Conservation (phyloP, 129 eudicot species). For the Chrysanthemum makinoi region DNA sequence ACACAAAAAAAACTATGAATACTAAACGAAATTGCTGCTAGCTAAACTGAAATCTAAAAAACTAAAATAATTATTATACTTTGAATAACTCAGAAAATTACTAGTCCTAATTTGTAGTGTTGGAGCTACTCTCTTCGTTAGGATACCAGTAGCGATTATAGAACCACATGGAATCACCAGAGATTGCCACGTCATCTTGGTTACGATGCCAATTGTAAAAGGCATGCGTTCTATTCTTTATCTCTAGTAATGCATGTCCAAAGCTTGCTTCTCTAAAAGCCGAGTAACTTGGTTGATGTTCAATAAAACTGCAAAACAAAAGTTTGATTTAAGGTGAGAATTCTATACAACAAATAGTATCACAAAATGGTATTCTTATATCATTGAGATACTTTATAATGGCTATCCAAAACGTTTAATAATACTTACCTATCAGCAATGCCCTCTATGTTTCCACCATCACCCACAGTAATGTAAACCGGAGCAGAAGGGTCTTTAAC, state of each 20-base stretch:
- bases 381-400: no score
- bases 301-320: conserved; percentile 38
- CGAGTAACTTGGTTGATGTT: conserved; percentile 73
- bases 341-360: not conserved
- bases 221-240: conserved; percentile 74
- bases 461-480: conserved; percentile 59
- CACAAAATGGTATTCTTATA: not conserved
- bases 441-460: conserved; percentile 83
- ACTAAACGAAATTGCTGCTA: not conserved
- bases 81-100: not conserved
- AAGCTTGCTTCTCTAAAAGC: conserved; percentile 78
- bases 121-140: conserved; percentile 39
- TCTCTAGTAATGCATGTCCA: conserved; percentile 69
- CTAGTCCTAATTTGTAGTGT: not conserved
- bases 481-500: conserved; percentile 64
- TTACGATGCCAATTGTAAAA: conserved; percentile 76
- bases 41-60: not conserved
- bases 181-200: conserved; percentile 47
- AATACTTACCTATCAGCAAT: conserved; percentile 43
- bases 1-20: not conserved
- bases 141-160: conserved; percentile 66
- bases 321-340: not conserved
- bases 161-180: conserved; percentile 63
- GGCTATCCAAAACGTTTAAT: no score
- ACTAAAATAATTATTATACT: conserved; percentile 7